A percentile compares a stretch with the other conserved stretches of the same genome.
Evolutionary conservation across 2,329 filamentous ascomycete genomes (phyloP).

Genomic region (Cryoendolithus antarcticus): DNA sequence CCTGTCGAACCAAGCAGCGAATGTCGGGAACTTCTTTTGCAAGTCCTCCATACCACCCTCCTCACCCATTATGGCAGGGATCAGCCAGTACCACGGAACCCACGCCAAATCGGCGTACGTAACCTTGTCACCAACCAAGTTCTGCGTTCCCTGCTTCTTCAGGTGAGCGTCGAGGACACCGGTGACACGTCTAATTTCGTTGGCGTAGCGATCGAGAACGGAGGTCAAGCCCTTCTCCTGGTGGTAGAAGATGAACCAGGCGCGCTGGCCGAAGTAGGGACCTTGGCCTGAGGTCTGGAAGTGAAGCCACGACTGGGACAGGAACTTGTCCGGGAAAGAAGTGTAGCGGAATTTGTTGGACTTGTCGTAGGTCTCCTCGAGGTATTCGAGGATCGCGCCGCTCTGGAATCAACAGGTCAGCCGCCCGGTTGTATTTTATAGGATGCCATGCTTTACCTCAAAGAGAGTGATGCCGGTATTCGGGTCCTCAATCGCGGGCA

Average conservation of each 20-base stretch:
- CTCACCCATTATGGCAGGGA: conserved; percentile 17
- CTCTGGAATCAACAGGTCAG: not conserved
- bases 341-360: conserved; percentile 17
- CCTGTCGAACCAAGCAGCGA: conserved; percentile 18
- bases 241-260: conserved; percentile 32
- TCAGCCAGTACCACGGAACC: conserved; percentile 26
- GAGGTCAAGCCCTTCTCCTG: conserved; percentile 28
- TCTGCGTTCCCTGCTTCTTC: conserved; percentile 21
- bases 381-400: conserved; percentile 21
- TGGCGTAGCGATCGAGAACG: conserved; percentile 33
- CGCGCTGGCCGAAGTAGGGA: conserved; percentile 31
- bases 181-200: conserved; percentile 33
- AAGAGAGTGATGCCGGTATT: conserved; percentile 32
- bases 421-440: not conserved
- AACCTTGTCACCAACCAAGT: conserved; percentile 31
- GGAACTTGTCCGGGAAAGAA: conserved; percentile 14
- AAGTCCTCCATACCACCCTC: conserved; percentile 13
- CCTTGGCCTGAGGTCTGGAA: conserved; percentile 26
- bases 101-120: conserved; percentile 33
- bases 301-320: conserved; percentile 18
- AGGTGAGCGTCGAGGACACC: conserved; percentile 32
- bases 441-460: conserved; percentile 14
- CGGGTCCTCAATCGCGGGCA: conserved; percentile 35
- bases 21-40: conserved; percentile 17
- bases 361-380: conserved; percentile 23